Percentiles rank a stretch among this genome's conserved stretches.
These are phyloP conservation scores for Saturnispora halmiae DNA, from an alignment of 805 yeast genomes.

Conservation along the genomic window DNA sequence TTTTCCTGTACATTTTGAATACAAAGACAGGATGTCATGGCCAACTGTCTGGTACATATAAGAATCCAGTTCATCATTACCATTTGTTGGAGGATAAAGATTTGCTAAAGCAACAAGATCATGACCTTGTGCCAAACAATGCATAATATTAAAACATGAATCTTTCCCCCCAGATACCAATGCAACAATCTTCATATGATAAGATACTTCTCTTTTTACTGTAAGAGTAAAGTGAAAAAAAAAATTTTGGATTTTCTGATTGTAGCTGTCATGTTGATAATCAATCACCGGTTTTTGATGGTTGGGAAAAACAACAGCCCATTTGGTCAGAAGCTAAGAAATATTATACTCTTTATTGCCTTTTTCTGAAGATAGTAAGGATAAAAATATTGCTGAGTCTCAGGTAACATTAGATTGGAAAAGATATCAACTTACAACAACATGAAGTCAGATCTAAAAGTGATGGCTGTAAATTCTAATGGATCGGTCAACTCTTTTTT, in stretches of 20 bases:
- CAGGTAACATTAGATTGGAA: too few species aligned
- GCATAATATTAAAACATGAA: slow-evolving; percentile 81
- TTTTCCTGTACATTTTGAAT: slow-evolving; percentile 61
- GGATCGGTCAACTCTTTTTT: too few species aligned
- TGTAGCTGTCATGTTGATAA: too few species aligned
- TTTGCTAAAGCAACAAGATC: slow-evolving; percentile 80
- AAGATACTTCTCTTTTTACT: not conserved
- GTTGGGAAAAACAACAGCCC: too few species aligned
- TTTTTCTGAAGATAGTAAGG: too few species aligned
- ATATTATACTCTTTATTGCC: too few species aligned
- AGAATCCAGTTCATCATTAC: slow-evolving; percentile 71
- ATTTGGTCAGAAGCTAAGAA: too few species aligned
- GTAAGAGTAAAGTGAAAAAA: not conserved
- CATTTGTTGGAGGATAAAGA: slow-evolving; percentile 47
- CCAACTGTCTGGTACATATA: slow-evolving; percentile 99
- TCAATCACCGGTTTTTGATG: too few species aligned
- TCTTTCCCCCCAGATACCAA: slow-evolving; percentile 94
- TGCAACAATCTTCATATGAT: slow-evolving; percentile 79
- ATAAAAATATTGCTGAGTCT: too few species aligned
- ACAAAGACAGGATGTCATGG: slow-evolving; percentile 59
- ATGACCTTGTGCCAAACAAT: slow-evolving; percentile 81
- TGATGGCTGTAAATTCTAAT: too few species aligned
- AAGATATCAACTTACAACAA: too few species aligned
- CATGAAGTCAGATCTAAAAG: too few species aligned
- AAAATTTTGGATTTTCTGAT: not conserved